phyloP scores from a whole-genome alignment of 2,329 filamentous ascomycete species.

The Fusarium pilosicola region DNA sequence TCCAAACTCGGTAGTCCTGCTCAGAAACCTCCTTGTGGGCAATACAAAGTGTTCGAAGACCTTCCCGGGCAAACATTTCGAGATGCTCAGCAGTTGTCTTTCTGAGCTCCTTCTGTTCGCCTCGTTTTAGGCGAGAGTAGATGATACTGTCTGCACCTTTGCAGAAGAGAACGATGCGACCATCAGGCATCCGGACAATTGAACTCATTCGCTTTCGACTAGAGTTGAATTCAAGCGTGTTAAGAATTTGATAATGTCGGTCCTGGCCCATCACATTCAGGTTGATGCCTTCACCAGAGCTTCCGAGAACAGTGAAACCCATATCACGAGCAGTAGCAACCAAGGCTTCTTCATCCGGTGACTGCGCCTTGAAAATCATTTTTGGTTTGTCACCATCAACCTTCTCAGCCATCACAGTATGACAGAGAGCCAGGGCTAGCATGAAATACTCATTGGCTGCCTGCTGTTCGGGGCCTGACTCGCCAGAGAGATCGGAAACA shows the following conservation, averaged over 20 bases:
- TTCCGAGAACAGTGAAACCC: constrained; percentile 91
- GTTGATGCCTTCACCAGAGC: constrained; percentile 81
- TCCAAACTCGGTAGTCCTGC: constrained; percentile 86
- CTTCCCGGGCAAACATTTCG: constrained; percentile 96
- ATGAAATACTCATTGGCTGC: constrained; percentile 88
- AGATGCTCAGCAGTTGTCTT: constrained; percentile 89
- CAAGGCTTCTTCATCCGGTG: constrained; percentile 93
- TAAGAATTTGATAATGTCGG: constrained; percentile 85
- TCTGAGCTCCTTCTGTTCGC: constrained; percentile 86
- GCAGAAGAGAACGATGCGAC: constrained; percentile 89
- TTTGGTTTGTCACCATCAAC: constrained; percentile 88
- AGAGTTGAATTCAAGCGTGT: constrained; percentile 97
- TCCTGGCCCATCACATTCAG: constrained; percentile 90
- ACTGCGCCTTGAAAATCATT: constrained; percentile 97
- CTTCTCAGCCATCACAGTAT: constrained; percentile 93
- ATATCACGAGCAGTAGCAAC: constrained; percentile 95
- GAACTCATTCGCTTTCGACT: constrained; percentile 97
- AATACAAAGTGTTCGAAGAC: constrained; percentile 92
- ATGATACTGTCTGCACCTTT: constrained; percentile 98
- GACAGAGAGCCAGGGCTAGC: constrained; percentile 93
- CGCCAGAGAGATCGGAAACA: constrained; percentile 81
- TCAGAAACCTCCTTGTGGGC: constrained; percentile 84
- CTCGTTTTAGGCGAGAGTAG: constrained; percentile 86
- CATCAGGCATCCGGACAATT: constrained; percentile 93
- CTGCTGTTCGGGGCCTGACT: constrained; percentile 79